A percentile compares a stretch with the other conserved stretches of the same genome.
phyloP scores from a whole-genome alignment of 495 filamentous ascomycete species.

The Neurospora sp. region DNA sequence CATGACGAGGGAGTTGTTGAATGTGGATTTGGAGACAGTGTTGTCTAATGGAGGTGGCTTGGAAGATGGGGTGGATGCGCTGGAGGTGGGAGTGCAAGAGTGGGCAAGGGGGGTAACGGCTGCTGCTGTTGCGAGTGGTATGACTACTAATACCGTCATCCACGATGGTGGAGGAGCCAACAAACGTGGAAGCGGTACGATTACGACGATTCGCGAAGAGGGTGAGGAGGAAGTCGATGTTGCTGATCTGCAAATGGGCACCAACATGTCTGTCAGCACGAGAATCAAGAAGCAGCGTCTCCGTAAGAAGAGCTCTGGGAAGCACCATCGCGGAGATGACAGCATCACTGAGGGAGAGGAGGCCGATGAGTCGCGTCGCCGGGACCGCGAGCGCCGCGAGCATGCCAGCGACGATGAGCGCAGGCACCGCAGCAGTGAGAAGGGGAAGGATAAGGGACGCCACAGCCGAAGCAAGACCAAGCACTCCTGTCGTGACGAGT shows the following conservation, averaged over 20 bases:
- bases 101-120: slow-evolving; percentile 43
- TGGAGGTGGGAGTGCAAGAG: slow-evolving; percentile 30
- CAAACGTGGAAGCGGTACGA: not conserved
- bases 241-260: slow-evolving; percentile 15
- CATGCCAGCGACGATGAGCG: slow-evolving; percentile 8
- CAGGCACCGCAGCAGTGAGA: slow-evolving; percentile 3
- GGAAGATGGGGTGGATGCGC: slow-evolving; percentile 21
- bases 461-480: slow-evolving; percentile 23
- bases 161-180: slow-evolving; percentile 18
- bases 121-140: slow-evolving; percentile 21
- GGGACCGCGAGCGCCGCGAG: slow-evolving; percentile 14
- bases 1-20: slow-evolving; percentile 30
- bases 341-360: slow-evolving; percentile 8
- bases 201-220: slow-evolving; percentile 12
- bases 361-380: slow-evolving; percentile 4
- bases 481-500: slow-evolving; percentile 21
- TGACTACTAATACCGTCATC: not conserved
- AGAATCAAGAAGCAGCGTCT: slow-evolving; percentile 39
- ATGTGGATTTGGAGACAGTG: slow-evolving; percentile 27
- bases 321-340: slow-evolving; percentile 10
- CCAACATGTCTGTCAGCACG: slow-evolving; percentile 31
- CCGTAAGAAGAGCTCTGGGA: slow-evolving; percentile 30
- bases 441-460: slow-evolving; percentile 11
- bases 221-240: slow-evolving; percentile 5
- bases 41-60: slow-evolving; percentile 23